phyloP scores from a whole-genome alignment of 1,284 basidiomycete species.

The Tilletia walkeri region DNA sequence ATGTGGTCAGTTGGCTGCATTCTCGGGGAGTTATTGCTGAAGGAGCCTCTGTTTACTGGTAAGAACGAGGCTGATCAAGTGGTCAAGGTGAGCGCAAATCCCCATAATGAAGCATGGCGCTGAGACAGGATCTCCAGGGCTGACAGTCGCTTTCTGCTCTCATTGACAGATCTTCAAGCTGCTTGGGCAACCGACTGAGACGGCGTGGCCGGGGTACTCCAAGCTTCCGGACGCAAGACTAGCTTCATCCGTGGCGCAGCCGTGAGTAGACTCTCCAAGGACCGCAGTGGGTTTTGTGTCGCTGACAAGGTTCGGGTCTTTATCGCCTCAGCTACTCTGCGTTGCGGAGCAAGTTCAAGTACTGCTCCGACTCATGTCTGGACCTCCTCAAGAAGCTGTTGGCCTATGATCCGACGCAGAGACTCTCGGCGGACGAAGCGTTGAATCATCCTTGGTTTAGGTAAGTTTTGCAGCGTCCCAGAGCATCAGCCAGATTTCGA shows the following conservation, averaged over 20 bases:
- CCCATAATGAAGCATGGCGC: not conserved
- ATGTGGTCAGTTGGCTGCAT: conserved; percentile 96
- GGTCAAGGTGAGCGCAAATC: conserved; percentile 64
- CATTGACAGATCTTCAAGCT: conserved; percentile 73
- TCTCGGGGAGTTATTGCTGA: conserved; percentile 89
- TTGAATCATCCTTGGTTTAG: conserved; percentile 83
- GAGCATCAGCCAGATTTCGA: not conserved
- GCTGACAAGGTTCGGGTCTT: not conserved
- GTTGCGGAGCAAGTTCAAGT: conserved; percentile 64
- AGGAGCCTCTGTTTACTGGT: conserved; percentile 92
- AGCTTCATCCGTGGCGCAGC: conserved; percentile 22
- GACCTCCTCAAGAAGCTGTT: conserved; percentile 80
- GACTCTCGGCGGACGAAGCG: conserved; percentile 84
- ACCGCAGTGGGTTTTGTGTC: not conserved
- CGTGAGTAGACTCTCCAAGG: not conserved
- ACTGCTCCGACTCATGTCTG: conserved; percentile 68
- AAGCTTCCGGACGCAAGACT: conserved; percentile 76
- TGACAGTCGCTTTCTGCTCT: not conserved
- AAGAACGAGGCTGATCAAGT: conserved; percentile 90
- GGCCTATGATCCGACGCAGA: conserved; percentile 79
- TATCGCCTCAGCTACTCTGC: not conserved
- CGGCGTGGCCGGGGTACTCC: conserved; percentile 81
- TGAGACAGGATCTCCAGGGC: not conserved
- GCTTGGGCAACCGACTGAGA: conserved; percentile 79
- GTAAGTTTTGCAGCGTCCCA: not conserved